phyloP scores from a whole-genome alignment of 495 filamentous ascomycete genomes.

The Ascobolus immersus region DNA sequence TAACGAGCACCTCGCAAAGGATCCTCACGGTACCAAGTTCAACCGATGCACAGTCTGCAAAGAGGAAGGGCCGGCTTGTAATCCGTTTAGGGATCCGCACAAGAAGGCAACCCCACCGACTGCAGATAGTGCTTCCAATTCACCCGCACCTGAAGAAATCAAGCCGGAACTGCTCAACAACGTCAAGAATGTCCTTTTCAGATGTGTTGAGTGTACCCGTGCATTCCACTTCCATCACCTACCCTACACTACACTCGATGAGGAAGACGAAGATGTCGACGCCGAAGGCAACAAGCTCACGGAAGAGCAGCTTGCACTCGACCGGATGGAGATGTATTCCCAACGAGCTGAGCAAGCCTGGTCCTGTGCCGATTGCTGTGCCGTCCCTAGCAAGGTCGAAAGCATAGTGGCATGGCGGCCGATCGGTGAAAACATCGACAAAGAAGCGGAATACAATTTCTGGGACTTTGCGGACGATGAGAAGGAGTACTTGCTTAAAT shows the following conservation, averaged over 20 bases:
- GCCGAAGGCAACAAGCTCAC: conserved; percentile 18
- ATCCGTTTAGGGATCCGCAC: conserved; percentile 32
- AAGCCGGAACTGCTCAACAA: conserved; percentile 43
- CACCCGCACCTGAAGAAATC: conserved; percentile 24
- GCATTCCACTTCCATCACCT: conserved; percentile 66
- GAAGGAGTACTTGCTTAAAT: conserved; percentile 80
- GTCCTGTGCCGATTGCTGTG: conserved; percentile 48
- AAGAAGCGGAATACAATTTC: conserved; percentile 22
- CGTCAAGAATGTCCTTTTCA: conserved; percentile 47
- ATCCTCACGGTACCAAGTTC: conserved; percentile 38
- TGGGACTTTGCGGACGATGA: conserved; percentile 38
- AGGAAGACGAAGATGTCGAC: conserved; percentile 18
- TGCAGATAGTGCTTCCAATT: background rate
- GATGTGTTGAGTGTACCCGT: conserved; percentile 52
- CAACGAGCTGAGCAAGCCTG: conserved; percentile 32
- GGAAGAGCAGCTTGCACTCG: too few species aligned
- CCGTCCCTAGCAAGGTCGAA: conserved; percentile 33
- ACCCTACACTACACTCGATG: conserved; percentile 21
- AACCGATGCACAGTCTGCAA: conserved; percentile 46
- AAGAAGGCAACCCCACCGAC: conserved; percentile 24
- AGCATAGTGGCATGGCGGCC: conserved; percentile 73
- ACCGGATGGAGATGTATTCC: conserved; percentile 38
- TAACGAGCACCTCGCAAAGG: conserved; percentile 36
- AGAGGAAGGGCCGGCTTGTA: conserved; percentile 31
- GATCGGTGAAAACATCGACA: conserved; percentile 22